Evolutionary conservation across 2,329 filamentous ascomycete species (phyloP).

Genomic region (Hypoxylon sp.): DNA sequence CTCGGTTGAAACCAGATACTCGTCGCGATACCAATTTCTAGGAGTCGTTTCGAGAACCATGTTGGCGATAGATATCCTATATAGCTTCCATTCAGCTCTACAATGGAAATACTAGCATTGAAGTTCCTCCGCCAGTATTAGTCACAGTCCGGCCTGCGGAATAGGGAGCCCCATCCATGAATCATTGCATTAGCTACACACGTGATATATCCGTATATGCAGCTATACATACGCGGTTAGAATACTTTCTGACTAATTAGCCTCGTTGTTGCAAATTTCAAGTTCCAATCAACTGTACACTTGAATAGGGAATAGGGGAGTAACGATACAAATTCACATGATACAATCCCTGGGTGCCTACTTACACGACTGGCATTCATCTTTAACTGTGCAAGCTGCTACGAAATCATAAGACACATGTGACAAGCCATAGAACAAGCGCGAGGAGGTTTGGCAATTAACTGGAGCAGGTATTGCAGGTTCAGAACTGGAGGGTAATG

Average conservation of each 20-base stretch:
- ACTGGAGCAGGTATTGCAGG: too few species aligned
- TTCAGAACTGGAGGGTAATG: too few species aligned
- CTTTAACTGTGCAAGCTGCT: too few species aligned
- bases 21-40: constrained; percentile 62
- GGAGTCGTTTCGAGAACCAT: constrained; percentile 46
- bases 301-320: too few species aligned
- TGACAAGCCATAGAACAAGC: too few species aligned
- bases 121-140: neutral
- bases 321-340: too few species aligned
- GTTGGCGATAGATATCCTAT: constrained; percentile 8
- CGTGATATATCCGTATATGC: constrained; percentile 4
- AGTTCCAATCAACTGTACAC: too few species aligned
- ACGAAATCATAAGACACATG: too few species aligned
- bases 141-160: neutral
- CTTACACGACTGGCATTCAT: too few species aligned
- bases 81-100: neutral
- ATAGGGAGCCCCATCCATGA: constrained; percentile 3
- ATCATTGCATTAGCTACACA: constrained; percentile 4
- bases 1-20: constrained; percentile 72
- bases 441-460: too few species aligned
- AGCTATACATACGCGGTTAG: too few species aligned
- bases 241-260: neutral
- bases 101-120: neutral
- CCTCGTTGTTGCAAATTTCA: neutral
- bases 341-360: too few species aligned